Base-by-base conservation (phyloP, 78 protist genomes). In the Dictyostelium capitatum region DNA sequence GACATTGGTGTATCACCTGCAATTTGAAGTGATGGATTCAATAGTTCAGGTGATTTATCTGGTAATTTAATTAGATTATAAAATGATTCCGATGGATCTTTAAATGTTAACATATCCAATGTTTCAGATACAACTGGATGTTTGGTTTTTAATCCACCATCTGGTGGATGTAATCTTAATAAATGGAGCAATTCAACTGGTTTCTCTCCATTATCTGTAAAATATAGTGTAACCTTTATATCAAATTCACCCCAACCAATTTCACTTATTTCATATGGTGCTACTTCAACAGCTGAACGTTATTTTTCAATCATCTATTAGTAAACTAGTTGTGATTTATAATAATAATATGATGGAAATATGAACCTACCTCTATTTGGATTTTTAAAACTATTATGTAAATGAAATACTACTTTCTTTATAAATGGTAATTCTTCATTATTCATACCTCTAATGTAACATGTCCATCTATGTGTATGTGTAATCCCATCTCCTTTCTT, bases 161-260 rank as follows among this genome's bases (percentile, higher is more conserved):
- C 92, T 14, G 92, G 92, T 41, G 92, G 92, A 77, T 87, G 92
- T 20, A 94, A 51, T 41, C 92, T 32, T 1, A 94, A 83, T 43
- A 62, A 74, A 43, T 94, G 96, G 28, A 72, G 69, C 32, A 94
- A 51, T 9, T 74, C 90, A 9, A 94, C n/a, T 32, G 96, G 90
- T 48, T 94, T 95, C 28, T 95, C 95, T 25, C 15, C 12, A 48
- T 69, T 62, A 69, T 95, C 95, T 37, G 57, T 48, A 79, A 95
- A 90, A 74, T 80, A 67, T 30, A 95, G 14, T 8, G 90, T 84
- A 17, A 90, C 90, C 3, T 75, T 80, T 37, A 95, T 67, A 67
- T 89, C 96, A 56, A 95, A 95, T 80, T 89, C 95, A 51, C 97
- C 97, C 95, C 95, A 95, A 15, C 97, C 97, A 2, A 90, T 91